Percentiles rank a stretch among this genome's conserved stretches.
phyloP scores from a whole-genome alignment of 345 rosid genomes.

The Sapria himalayana region DNA sequence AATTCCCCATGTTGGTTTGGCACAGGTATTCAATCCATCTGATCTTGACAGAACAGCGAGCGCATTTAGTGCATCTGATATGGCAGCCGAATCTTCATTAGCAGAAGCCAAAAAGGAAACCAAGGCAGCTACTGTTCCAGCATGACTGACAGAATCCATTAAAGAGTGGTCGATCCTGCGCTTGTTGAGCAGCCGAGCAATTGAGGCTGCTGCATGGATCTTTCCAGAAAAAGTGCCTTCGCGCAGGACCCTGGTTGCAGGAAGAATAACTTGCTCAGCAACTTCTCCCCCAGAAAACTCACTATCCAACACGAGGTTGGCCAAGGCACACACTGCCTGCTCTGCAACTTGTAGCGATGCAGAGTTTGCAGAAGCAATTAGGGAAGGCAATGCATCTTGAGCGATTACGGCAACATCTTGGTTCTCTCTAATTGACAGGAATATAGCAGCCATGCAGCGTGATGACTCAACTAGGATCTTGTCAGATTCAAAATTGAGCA shows the following conservation, averaged over 20 bases:
- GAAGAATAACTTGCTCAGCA: slow-evolving; percentile 66
- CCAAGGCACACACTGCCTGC: slow-evolving; percentile 83
- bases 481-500: slow-evolving; percentile 59
- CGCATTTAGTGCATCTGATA: slow-evolving; percentile 75
- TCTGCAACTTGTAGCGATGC: slow-evolving; percentile 67
- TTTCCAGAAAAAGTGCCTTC: slow-evolving; percentile 84
- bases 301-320: slow-evolving; percentile 80
- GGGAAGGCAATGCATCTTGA: slow-evolving; percentile 52
- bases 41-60: slow-evolving; percentile 81
- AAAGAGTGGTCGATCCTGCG: slow-evolving; percentile 41
- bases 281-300: slow-evolving; percentile 60
- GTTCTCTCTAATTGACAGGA: slow-evolving; percentile 82
- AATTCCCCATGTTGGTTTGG: slow-evolving; percentile 89
- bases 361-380: slow-evolving; percentile 57
- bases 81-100: slow-evolving; percentile 38
- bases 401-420: slow-evolving; percentile 77
- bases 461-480: slow-evolving; percentile 54
- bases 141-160: slow-evolving; percentile 73
- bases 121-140: slow-evolving; percentile 84
- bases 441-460: slow-evolving; percentile 70
- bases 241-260: slow-evolving; percentile 76
- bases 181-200: slow-evolving; percentile 65
- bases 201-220: slow-evolving; percentile 95
- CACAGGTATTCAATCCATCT: slow-evolving; percentile 26
- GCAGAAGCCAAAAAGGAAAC: slow-evolving; percentile 82